Evolutionary conservation across 1,284 basidiomycete species (phyloP).

Genomic region (Cutaneotrichosporon curvatum): DNA sequence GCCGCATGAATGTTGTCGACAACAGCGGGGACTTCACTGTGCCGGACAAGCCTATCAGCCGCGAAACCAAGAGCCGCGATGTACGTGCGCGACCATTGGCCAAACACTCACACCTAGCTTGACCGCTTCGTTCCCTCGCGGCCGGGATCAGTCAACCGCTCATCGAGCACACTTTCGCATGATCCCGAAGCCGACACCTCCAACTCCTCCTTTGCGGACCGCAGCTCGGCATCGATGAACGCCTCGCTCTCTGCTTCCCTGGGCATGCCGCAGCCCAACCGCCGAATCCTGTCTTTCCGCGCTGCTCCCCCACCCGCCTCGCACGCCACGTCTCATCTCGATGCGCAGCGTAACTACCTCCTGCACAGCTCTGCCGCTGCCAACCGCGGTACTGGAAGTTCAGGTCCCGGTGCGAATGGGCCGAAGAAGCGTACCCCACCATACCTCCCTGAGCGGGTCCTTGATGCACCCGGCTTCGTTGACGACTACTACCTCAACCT

Average conservation of each 20-base stretch:
- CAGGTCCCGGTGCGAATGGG: constrained; percentile 13
- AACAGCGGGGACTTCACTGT: constrained; percentile 18
- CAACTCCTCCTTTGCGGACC: constrained; percentile 13
- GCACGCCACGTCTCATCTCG: constrained; percentile 42
- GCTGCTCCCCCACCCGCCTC: constrained; percentile 39
- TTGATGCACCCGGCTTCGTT: constrained; percentile 90
- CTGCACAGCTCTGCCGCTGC: constrained; percentile 27
- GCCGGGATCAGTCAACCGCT: constrained; percentile 26
- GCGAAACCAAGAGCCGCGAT: constrained; percentile 10
- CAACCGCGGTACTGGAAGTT: constrained; percentile 21
- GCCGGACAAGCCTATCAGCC: constrained; percentile 3
- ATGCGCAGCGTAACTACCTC: constrained; percentile 39
- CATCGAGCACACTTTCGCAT: constrained; percentile 26
- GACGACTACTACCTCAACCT: constrained; percentile 98
- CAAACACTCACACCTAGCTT: constrained; percentile 21
- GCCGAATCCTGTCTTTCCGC: constrained; percentile 43
- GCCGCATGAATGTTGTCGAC: constrained; percentile 36
- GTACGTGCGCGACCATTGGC: background rate
- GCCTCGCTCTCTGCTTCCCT: constrained; percentile 18
- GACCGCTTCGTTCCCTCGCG: constrained; percentile 46
- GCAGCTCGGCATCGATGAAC: constrained; percentile 24
- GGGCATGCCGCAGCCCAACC: constrained; percentile 18
- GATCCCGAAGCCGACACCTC: constrained; percentile 28
- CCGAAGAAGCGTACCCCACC: constrained; percentile 33
- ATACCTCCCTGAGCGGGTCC: constrained; percentile 76